Evolutionary conservation across 2,329 filamentous ascomycete species (phyloP).

Genomic region (Colletotrichum paranaense): DNA sequence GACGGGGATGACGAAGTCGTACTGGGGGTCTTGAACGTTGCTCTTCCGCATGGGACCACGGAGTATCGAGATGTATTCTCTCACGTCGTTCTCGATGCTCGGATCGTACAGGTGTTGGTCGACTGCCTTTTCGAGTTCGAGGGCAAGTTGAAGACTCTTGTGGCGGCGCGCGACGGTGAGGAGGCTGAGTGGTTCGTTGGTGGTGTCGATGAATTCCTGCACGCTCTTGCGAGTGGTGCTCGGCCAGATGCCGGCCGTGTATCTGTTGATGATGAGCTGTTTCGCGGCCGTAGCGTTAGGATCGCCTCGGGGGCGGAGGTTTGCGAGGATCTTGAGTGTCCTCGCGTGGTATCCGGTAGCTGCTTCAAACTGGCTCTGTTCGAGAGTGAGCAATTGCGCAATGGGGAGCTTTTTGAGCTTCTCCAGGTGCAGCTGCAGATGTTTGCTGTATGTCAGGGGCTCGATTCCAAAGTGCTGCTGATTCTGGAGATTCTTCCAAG

Average conservation of each 20-base stretch:
- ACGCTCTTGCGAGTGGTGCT: constrained; percentile 52
- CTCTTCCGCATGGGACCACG: constrained; percentile 47
- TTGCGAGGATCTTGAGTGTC: constrained; percentile 41
- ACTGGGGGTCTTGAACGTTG: constrained; percentile 33
- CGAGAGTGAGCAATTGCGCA: constrained; percentile 63
- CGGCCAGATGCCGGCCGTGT: constrained; percentile 64
- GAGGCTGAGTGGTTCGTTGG: constrained; percentile 45
- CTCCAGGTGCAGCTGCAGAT: constrained; percentile 60
- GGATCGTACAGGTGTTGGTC: constrained; percentile 58
- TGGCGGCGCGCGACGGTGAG: constrained; percentile 60
- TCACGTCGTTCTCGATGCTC: constrained; percentile 48
- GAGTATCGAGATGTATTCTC: constrained; percentile 63
- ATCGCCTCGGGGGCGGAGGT: constrained; percentile 39
- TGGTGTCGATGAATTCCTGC: constrained; percentile 25
- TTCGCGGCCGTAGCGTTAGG: constrained; percentile 10
- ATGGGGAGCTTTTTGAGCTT: constrained; percentile 63
- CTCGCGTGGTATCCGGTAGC: constrained; percentile 56
- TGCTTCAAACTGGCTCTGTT: constrained; percentile 65
- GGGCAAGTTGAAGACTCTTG: constrained; percentile 65
- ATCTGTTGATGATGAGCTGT: constrained; percentile 51
- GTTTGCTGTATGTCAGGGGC: constrained; percentile 62
- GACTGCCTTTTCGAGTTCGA: constrained; percentile 66
- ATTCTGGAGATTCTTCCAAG: constrained; percentile 59
- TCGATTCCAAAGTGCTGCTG: constrained; percentile 55
- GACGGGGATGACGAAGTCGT: constrained; percentile 52